Evolutionary conservation across 192 early-diverging fungal species (phyloP), one percentile per base, ranked within the genome.

Genomic region (Spinellus fusiger): DNA sequence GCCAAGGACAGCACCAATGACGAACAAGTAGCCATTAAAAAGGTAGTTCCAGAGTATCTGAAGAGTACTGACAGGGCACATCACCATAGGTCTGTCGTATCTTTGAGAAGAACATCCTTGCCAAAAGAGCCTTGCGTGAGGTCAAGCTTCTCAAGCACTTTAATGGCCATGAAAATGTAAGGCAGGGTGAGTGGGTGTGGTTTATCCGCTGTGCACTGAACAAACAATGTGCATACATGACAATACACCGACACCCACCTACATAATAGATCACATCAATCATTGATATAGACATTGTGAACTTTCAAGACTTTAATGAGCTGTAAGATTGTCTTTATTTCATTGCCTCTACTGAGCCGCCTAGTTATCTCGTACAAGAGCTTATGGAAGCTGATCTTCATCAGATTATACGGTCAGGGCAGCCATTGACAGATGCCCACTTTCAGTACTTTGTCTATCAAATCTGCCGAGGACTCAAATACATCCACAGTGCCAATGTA

Each of bases 61-160:
- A 25, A 23, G 1, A 18, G 15, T 7, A 27, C 31, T 18, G 28
- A 54, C 31, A 32, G n/a, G 18, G 13, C 22, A 29, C 15, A 20
- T 29, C 29, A 33, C 23, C 2, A 49, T 88, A 91, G 70, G 86
- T 95, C 10, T 85, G 87, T 23, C 84, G 84, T 53, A 83, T 90
- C 38, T 91, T 90, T 67, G 89, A 89, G 54, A 87, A 91, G 72
- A 80, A 81, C 33, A 90, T 93, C 54, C 80, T 92, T 28, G 87
- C 92, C 25, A 93, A 93, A 74, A 80, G 94, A 49, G 89, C 87
- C 26, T 70, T 96, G 52, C 84, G 94, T 31, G 94, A 96, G 76
- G 81, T 96, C 61, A 95, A 96, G 66, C 77, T 94, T 5, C 80
- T 96, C 65, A 80, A 86, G 33, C 93, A 96, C 66, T 91, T 96